Evolutionary conservation across 2,329 filamentous ascomycete species (phyloP).

Genomic region (Parastagonospora nodorum): DNA sequence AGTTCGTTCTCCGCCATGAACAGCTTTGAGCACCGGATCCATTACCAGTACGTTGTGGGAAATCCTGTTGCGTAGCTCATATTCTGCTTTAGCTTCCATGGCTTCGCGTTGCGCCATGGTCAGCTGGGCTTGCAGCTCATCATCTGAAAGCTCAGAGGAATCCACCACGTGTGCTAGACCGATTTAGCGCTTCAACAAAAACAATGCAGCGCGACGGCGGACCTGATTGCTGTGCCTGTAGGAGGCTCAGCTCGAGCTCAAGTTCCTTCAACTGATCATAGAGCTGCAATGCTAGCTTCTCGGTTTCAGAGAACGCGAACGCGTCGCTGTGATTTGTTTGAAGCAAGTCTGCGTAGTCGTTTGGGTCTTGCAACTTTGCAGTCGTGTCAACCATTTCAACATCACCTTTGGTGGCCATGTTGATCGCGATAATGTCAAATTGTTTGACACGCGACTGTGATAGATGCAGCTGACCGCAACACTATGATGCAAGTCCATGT

Average conservation of each 20-base stretch:
- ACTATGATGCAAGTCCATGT: slow-evolving; percentile 21
- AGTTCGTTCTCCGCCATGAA: slow-evolving; percentile 69
- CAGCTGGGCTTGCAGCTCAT: slow-evolving; percentile 59
- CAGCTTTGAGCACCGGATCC: slow-evolving; percentile 77
- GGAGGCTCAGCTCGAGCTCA: slow-evolving; percentile 71
- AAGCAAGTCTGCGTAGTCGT: slow-evolving; percentile 44
- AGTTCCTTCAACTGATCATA: slow-evolving; percentile 75
- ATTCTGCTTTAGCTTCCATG: slow-evolving; percentile 71
- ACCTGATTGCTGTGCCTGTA: slow-evolving; percentile 53
- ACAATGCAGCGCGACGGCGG: slow-evolving; percentile 7
- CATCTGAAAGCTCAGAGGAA: slow-evolving; percentile 50
- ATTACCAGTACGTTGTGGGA: slow-evolving; percentile 71
- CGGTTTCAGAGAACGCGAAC: slow-evolving; percentile 67
- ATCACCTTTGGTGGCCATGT: slow-evolving; percentile 30
- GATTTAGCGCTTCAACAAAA: slow-evolving; percentile 14
- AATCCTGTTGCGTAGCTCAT: slow-evolving; percentile 71
- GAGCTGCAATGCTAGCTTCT: slow-evolving; percentile 69
- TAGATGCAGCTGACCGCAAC: slow-evolving; percentile 26
- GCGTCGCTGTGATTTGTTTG: slow-evolving; percentile 52
- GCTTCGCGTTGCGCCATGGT: slow-evolving; percentile 65
- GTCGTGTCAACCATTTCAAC: slow-evolving; percentile 26
- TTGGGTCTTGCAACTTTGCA: slow-evolving; percentile 11
- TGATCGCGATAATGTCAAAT: slow-evolving; percentile 4
- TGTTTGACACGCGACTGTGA: slow-evolving; percentile 8
- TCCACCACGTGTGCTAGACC: slow-evolving; percentile 33